These are phyloP conservation scores for Didymella keratinophila DNA, from an alignment of 2,329 filamentous ascomycete genomes.

Conservation along the genomic window DNA sequence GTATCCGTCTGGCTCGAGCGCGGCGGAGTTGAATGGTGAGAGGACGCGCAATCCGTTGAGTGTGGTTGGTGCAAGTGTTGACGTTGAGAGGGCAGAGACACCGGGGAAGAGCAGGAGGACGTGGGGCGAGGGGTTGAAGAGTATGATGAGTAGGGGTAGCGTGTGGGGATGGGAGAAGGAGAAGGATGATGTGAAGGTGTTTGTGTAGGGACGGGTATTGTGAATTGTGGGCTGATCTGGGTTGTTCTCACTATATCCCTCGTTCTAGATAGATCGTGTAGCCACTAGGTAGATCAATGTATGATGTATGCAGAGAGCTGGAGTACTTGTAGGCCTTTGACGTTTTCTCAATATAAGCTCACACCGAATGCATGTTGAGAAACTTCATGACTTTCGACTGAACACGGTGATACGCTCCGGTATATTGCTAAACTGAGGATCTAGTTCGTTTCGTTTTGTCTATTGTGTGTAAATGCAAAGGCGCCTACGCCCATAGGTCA, in stretches of 20 bases:
- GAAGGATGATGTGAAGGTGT: slow-evolving; percentile 32
- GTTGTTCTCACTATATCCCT: slow-evolving; percentile 11
- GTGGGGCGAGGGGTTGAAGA: slow-evolving; percentile 37
- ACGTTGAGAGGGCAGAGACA: slow-evolving; percentile 22
- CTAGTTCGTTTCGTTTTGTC: background rate
- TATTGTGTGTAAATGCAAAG: slow-evolving; percentile 4
- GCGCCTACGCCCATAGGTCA: background rate
- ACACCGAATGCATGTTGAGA: background rate
- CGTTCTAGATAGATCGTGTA: background rate
- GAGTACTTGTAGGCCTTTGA: background rate
- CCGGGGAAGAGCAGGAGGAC: slow-evolving; percentile 28
- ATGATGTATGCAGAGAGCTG: background rate
- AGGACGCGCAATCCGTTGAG: slow-evolving; percentile 29
- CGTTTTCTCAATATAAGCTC: background rate
- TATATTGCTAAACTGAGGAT: background rate
- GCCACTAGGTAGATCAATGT: background rate
- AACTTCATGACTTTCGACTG: background rate
- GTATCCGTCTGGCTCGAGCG: slow-evolving; percentile 23
- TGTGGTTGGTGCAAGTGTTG: slow-evolving; percentile 21
- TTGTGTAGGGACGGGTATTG: slow-evolving; percentile 24
- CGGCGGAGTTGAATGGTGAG: slow-evolving; percentile 15
- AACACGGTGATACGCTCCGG: background rate
- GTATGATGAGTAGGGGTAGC: slow-evolving; percentile 25
- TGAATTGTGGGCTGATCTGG: background rate
- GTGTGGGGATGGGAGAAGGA: slow-evolving; percentile 27